Evolutionary conservation across 805 yeast genomes (phyloP), one percentile per base, ranked within the genome.

Genomic region (Saccharomycopsis amapae): DNA sequence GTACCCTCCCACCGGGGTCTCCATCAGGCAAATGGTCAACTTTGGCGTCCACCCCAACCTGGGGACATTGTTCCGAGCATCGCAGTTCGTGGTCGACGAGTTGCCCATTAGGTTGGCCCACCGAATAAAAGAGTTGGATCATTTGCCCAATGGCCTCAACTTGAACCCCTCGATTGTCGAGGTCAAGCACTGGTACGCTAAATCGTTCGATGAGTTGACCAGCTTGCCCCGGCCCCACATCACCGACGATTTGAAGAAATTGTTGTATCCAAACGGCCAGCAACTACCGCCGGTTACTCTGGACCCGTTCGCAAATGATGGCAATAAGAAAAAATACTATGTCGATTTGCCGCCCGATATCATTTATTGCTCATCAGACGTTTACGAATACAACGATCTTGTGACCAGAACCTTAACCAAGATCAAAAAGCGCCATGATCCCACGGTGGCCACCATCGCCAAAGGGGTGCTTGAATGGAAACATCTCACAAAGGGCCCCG

Each of bases 401-500:
- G 90, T 86, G 9, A 76, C 79, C 37, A 79, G 79, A 34, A 68
- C 84, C 0, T 68, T 87, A 50, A 73, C 76, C 42, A 76, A 72
- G 50, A 87, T 87, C 62, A 88, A 87, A 59, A 76, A 74, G 53
- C 69, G 96, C 28, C 96, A 87, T 61, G 96, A 88, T 62, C 95
- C 95, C 6, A 89, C 95, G 0, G 96, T 88, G 15, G 81, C 94
- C 13, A 86, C 96, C 0, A 81, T 88, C 58, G 95, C 95, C 1
- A 86, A 85, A 54, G 96, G 96, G 30, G 95, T 88, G 6, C 81
- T 82, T 56, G 94, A 86, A 61, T 88, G 96, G 94, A 87, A 87
- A 57, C 71, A 69, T 22, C 28, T 25, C 3, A 37, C 41, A 43
- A 66, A 72, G 31, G 28, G 36, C 12, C 23, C 34, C 10, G 54